Evolutionary conservation across 2,329 filamentous ascomycete genomes (phyloP).

Genomic region (Aureobasidium subglaciale): DNA sequence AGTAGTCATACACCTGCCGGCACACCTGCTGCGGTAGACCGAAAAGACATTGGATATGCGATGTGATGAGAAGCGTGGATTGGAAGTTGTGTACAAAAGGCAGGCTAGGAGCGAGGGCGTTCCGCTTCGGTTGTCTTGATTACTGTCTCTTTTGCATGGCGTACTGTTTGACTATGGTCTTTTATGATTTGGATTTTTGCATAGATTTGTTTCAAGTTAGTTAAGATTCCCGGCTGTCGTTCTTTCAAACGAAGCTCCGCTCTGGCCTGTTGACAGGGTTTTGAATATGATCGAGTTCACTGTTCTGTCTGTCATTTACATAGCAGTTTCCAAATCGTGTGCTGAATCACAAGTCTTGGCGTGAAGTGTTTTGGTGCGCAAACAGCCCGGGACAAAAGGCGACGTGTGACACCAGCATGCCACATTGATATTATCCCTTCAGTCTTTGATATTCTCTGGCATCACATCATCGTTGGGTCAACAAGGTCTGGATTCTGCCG

Average conservation of each 20-base stretch:
- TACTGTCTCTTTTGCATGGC: constrained; percentile 8
- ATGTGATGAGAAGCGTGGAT: background rate
- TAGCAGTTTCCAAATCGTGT: background rate
- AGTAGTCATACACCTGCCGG: constrained; percentile 22
- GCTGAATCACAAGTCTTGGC: constrained; percentile 1
- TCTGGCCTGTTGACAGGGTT: constrained; percentile 7
- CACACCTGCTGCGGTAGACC: background rate
- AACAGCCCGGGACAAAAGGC: constrained; percentile 10
- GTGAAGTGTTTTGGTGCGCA: constrained; percentile 4
- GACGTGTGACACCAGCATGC: constrained; percentile 9
- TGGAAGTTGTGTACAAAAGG: constrained; percentile 7
- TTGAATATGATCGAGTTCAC: constrained; percentile 7
- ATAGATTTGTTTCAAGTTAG: constrained; percentile 10
- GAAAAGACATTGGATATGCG: constrained; percentile 11
- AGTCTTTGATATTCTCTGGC: background rate
- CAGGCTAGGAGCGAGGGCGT: background rate
- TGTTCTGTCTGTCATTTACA: background rate
- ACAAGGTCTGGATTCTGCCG: background rate
- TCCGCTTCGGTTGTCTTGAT: constrained; percentile 8
- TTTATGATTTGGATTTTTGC: constrained; percentile 12
- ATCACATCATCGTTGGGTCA: background rate
- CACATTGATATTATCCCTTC: background rate
- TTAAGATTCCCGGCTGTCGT: constrained; percentile 14
- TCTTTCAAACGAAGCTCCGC: constrained; percentile 6
- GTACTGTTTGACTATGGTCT: background rate